Base-by-base conservation (phyloP, 306 rosid genomes). In the Hippophae gyantsensis region DNA sequence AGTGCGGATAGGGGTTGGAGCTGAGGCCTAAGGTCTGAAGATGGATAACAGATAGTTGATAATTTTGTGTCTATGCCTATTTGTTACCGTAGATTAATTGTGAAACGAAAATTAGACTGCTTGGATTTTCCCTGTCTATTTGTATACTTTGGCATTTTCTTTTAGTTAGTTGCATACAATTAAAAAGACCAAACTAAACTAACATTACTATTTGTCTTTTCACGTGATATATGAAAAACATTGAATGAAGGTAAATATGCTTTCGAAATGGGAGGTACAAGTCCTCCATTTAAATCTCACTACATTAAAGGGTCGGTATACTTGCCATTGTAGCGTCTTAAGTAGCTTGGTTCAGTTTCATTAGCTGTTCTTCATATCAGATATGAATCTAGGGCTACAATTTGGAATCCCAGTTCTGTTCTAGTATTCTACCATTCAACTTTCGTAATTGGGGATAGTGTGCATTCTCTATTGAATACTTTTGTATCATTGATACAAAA, bases 211-310 rank as follows among this genome's bases (percentile, higher is more conserved):
- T 62, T 13, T 47, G 11, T 7, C 6, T 48, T 6, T 59, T 13
- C 38, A 32, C 38, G 38, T 32, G 38, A 32, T 32, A 32, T 4
- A 49, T 13, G 45, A 47, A 38, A 14, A 44, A 18, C 13, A 14
- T 67, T 49, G 70, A 40, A 66, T 60, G 49, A 60, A 64, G 58
- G 64, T 61, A 60, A 68, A 58, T 60, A 13, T 49, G 48, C 14
- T 9, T 32, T 9, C 27, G 38, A 32, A 3, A 32, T 32, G 3
- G 38, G 38, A 32, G 38, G 38, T 32, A 32, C 38, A 32, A 32
- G 38, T 4, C 38, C 38, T 32, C 38, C 38, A 32, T 32, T 32
- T 32, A 32, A 32, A 32, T 32, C 38, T 32, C 38, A 32, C 38
- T 2, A 32, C 38, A 4, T 32, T 32, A 32, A 32, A 32, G 38